Evolutionary conservation across 164 flowering plant species (phyloP).

Genomic region (Piper betle): DNA sequence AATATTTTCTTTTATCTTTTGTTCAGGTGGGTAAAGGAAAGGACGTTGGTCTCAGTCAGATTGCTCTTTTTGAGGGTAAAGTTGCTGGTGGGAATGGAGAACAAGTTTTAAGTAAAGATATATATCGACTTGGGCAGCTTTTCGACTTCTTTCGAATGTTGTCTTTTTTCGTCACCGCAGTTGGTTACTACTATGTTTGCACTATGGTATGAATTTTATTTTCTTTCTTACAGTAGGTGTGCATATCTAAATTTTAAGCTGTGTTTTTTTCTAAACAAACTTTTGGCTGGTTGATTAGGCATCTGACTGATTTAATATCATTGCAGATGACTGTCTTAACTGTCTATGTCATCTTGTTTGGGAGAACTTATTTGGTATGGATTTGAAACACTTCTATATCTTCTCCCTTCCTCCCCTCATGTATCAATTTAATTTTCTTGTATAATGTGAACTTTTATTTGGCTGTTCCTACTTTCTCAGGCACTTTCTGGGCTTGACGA

Average conservation of each 20-base stretch:
- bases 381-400: not conserved
- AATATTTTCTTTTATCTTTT: not conserved
- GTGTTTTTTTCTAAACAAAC: not conserved
- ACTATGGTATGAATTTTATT: conserved; percentile 56
- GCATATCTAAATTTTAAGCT: not conserved
- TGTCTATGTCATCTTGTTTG: conserved; percentile 78
- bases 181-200: conserved; percentile 88
- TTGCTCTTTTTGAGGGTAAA: conserved; percentile 96
- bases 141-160: conserved; percentile 95
- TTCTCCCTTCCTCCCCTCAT: not conserved
- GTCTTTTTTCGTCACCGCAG: conserved; percentile 83
- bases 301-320: not conserved
- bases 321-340: conserved; percentile 98
- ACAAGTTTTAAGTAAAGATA: conserved; percentile 89
- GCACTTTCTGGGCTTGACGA: conserved; percentile 89
- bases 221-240: not conserved
- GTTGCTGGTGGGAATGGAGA: conserved; percentile 99
- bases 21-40: conserved; percentile 94
- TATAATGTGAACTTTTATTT: not conserved
- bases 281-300: not conserved
- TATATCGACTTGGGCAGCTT: conserved; percentile 89
- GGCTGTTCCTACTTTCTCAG: conserved; percentile 24
- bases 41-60: conserved; percentile 96
- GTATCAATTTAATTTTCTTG: not conserved
- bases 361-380: conserved; percentile 84